Evolutionary conservation across 306 rosid species (phyloP).

Genomic region (Trifolium subterraneum): DNA sequence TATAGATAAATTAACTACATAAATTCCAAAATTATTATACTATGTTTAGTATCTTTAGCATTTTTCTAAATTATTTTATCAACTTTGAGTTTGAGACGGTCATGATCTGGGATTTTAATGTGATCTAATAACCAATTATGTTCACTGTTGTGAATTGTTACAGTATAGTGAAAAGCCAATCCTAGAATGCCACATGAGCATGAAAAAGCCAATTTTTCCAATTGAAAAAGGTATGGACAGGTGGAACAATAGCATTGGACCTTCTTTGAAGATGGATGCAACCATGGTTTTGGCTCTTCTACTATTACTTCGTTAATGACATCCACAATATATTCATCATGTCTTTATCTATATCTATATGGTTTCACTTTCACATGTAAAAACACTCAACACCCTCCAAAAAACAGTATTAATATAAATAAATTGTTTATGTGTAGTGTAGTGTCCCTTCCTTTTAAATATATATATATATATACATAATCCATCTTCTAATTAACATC

Average conservation of each 20-base stretch:
- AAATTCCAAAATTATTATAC: no score
- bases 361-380: conserved; percentile 48
- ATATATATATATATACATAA: no score
- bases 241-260: conserved; percentile 46
- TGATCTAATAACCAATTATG: conserved; percentile 13
- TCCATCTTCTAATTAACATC: conserved; percentile 6
- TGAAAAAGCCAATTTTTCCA: background rate
- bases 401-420: conserved; percentile 12
- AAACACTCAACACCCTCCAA: conserved; percentile 49
- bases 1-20: no score
- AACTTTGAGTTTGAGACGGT: background rate
- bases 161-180: conserved; percentile 37
- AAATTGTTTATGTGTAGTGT: conserved; percentile 13
- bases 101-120: conserved; percentile 17
- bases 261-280: conserved; percentile 33
- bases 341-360: conserved; percentile 50
- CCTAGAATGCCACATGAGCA: conserved; percentile 38
- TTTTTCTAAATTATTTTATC: conserved; percentile 18
- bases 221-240: conserved; percentile 13
- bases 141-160: background rate
- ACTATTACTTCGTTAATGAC: background rate
- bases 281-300: conserved; percentile 32
- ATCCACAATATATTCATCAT: conserved; percentile 36
- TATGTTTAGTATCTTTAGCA: no score
- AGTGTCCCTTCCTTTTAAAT: background rate